phyloP scores from a whole-genome alignment of 176 grass and related monocot species.

The Microstegium vimineum region DNA sequence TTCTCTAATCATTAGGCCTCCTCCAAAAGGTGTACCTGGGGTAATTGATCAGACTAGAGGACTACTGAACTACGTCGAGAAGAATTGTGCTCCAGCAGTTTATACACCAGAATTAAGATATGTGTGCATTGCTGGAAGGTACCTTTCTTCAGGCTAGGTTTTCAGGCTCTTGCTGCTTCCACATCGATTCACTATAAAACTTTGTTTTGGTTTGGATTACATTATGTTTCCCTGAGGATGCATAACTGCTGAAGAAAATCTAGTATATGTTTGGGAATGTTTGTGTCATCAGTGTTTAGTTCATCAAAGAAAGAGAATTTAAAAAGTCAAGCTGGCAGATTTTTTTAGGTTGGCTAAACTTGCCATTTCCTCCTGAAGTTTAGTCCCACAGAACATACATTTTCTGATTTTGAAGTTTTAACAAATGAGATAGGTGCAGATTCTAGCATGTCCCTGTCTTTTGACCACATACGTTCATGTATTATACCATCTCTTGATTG shows the following conservation, averaged over 20 bases:
- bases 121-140: slow-evolving; percentile 95
- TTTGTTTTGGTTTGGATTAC: background rate
- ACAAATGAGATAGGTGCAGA: background rate
- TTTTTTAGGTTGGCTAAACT: background rate
- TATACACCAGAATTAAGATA: slow-evolving; percentile 81
- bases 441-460: background rate
- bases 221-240: background rate
- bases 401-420: background rate
- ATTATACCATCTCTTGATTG: background rate
- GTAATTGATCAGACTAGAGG: slow-evolving; percentile 97
- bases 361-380: background rate
- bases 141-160: slow-evolving; percentile 6
- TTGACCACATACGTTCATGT: background rate
- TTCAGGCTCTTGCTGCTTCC: slow-evolving; percentile 7
- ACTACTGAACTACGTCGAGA: slow-evolving; percentile 65
- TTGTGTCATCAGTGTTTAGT: background rate
- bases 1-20: slow-evolving; percentile 42
- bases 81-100: slow-evolving; percentile 84
- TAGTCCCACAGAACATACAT: background rate
- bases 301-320: background rate
- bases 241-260: background rate
- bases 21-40: slow-evolving; percentile 62
- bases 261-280: background rate
- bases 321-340: background rate
- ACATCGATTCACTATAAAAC: background rate